Conservation (phyloP, 2,329 filamentous ascomycete species). For the Phaeophleospora eucalypticola region DNA sequence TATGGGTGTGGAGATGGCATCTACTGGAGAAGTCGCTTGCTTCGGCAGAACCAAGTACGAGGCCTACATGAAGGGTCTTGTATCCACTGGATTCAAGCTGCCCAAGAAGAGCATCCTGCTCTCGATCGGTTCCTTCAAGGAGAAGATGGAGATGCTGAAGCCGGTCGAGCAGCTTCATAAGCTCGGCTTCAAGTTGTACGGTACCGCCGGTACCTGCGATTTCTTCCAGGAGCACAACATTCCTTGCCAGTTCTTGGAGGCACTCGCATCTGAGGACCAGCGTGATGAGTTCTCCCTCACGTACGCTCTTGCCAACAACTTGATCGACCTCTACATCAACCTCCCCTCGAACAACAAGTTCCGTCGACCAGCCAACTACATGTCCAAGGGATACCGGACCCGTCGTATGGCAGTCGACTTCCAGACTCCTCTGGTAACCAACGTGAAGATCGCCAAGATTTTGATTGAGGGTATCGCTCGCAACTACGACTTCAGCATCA, state of each 20-base stretch:
- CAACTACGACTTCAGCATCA: constrained; percentile 79
- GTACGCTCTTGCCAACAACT: constrained; percentile 93
- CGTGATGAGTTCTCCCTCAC: constrained; percentile 96
- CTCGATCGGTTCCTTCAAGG: constrained; percentile 95
- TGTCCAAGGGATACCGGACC: constrained; percentile 96
- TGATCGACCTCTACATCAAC: constrained; percentile 99
- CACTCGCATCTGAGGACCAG: constrained; percentile 73
- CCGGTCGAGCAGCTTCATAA: constrained; percentile 85
- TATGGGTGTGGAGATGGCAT: constrained; percentile 97
- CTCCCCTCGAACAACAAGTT: constrained; percentile 98
- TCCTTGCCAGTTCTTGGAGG: constrained; percentile 88
- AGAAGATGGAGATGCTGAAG: constrained; percentile 95
- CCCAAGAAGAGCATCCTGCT: constrained; percentile 93
- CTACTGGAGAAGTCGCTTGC: constrained; percentile 94
- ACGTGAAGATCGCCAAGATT: constrained; percentile 99
- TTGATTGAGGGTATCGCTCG: constrained; percentile 89
- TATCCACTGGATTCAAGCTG: constrained; percentile 94
- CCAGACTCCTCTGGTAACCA: constrained; percentile 94
- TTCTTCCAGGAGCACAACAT: constrained; percentile 92
- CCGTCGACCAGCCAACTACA: constrained; percentile 93
- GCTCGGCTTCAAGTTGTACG: constrained; percentile 92
- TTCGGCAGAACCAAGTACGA: constrained; percentile 96
- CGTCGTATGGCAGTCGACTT: constrained; percentile 97
- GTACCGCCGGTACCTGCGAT: constrained; percentile 92
- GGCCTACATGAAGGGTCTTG: constrained; percentile 91